These are phyloP conservation scores for Alternaria hordeiaustralica DNA, from an alignment of 2,329 filamentous ascomycete genomes.

Conservation along the genomic window DNA sequence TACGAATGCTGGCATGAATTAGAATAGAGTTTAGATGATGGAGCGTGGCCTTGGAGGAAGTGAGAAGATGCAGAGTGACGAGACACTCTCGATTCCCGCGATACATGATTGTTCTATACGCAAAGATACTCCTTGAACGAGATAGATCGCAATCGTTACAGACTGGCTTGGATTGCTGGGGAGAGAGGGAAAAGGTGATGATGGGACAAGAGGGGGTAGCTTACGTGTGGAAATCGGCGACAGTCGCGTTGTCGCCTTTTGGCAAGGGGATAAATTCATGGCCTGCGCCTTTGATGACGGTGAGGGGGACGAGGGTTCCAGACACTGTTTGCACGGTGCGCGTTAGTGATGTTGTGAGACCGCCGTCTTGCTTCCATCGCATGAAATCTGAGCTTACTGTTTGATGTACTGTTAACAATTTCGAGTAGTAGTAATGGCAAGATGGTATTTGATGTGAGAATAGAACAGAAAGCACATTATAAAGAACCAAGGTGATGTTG, in stretches of 20 bases:
- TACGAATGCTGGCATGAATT: constrained; percentile 15
- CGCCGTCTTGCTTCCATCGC: not conserved
- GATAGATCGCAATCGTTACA: too few species aligned
- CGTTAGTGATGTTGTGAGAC: not conserved
- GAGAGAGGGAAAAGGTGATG: too few species aligned
- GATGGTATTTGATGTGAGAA: too few species aligned
- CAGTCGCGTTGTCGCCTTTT: constrained; percentile 23
- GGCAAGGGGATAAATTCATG: constrained; percentile 26
- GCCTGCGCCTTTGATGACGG: constrained; percentile 30
- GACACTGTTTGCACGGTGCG: constrained; percentile 8
- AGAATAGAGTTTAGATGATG: too few species aligned
- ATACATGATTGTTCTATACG: too few species aligned
- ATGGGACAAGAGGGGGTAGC: too few species aligned
- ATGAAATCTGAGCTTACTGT: not conserved
- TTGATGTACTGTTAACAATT: too few species aligned
- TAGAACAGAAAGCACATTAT: not conserved
- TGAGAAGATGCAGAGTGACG: too few species aligned
- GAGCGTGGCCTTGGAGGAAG: too few species aligned
- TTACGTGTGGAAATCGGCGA: constrained; percentile 30
- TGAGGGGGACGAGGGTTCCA: constrained; percentile 23
- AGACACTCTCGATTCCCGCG: too few species aligned
- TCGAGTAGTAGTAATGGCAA: not conserved
- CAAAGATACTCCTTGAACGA: too few species aligned
- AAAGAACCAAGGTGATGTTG: not conserved
- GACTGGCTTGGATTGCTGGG: too few species aligned